Conservation (phyloP, 208 protist genomes). For the Trypanosoma theileri region DNA sequence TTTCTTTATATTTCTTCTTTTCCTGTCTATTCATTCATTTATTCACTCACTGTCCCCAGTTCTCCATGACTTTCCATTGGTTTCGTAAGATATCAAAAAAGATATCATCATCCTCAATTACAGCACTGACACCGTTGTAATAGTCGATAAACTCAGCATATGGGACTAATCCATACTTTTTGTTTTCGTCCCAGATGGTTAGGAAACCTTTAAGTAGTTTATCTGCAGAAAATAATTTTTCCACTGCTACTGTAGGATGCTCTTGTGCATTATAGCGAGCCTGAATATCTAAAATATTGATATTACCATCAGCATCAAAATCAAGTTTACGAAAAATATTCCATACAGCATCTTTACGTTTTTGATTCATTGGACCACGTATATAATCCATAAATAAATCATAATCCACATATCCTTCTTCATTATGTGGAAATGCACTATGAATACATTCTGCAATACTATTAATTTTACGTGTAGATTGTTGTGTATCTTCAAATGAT, state of each 20-base stretch:
- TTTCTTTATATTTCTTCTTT: not conserved
- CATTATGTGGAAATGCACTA: constrained; percentile 70
- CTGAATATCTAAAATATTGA: constrained; percentile 83
- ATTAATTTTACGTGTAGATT: constrained; percentile 36
- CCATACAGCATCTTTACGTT: constrained; percentile 77
- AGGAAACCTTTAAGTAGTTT: constrained; percentile 87
- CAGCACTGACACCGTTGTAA: constrained; percentile 89
- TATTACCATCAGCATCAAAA: constrained; percentile 71
- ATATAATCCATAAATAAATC: constrained; percentile 87
- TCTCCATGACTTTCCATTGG: constrained; percentile 78
- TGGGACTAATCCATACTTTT: constrained; percentile 73
- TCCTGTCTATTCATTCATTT: not conserved
- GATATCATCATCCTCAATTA: constrained; percentile 81
- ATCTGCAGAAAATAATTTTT: constrained; percentile 68
- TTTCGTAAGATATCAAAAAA: constrained; percentile 81
- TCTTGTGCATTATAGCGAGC: constrained; percentile 76
- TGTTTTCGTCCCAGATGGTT: constrained; percentile 81
- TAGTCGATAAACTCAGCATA: constrained; percentile 92
- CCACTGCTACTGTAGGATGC: constrained; percentile 80
- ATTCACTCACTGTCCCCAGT: not conserved
- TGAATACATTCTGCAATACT: constrained; percentile 50
- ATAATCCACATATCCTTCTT: constrained; percentile 67
- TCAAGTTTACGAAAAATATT: constrained; percentile 81
- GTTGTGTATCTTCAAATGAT: constrained; percentile 45
- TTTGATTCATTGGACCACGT: constrained; percentile 80